Conservation (phyloP, 2,329 filamentous ascomycete genomes). For the Orbilia javanica region DNA sequence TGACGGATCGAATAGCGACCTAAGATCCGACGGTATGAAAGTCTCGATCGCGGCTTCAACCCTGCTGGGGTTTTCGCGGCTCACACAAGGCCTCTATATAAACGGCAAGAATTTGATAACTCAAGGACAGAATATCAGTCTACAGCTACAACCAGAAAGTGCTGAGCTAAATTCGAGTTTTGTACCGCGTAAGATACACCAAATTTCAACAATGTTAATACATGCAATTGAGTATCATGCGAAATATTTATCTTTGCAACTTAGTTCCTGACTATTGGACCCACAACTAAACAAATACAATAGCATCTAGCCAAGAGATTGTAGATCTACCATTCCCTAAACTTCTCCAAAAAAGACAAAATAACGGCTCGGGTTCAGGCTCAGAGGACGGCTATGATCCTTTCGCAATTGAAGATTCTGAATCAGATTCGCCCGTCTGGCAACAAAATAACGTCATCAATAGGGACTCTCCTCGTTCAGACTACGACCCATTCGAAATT, state of each 20-base stretch:
- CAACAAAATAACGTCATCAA: not conserved
- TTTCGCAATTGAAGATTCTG: not conserved
- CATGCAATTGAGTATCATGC: too few relatives aligned
- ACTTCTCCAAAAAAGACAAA: not conserved
- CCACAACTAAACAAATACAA: too few relatives aligned
- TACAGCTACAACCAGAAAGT: not conserved
- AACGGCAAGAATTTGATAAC: not conserved
- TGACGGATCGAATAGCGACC: too few relatives aligned
- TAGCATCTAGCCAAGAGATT: too few relatives aligned
- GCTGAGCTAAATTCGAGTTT: not conserved
- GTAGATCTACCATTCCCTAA: not conserved
- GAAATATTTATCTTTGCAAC: too few relatives aligned
- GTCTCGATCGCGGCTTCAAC: not conserved
- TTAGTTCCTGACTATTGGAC: too few relatives aligned
- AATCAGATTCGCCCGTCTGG: not conserved
- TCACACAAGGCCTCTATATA: not conserved
- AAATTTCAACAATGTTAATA: not conserved
- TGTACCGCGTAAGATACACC: not conserved
- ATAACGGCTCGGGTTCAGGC: not conserved
- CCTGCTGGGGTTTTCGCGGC: not conserved
- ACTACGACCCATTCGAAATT: too few relatives aligned
- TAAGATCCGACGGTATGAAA: not conserved
- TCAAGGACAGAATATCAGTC: not conserved
- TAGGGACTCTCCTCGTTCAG: not conserved
- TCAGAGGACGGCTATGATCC: not conserved